Evolutionary conservation across 768 basidiomycete species (phyloP).

Genomic region (Hygrophoropsis aurantiaca): DNA sequence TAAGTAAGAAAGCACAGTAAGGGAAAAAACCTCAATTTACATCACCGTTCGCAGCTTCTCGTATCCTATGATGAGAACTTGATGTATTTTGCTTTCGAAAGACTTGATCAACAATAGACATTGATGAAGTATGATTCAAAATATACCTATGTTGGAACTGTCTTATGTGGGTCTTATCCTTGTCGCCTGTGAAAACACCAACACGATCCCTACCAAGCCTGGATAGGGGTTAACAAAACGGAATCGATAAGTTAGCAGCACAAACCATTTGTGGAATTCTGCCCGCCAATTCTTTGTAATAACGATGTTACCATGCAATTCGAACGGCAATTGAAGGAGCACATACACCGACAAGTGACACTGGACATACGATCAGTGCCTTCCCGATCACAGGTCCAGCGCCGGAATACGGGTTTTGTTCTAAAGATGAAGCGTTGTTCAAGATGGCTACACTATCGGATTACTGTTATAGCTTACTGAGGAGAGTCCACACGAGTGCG

Average conservation of each 20-base stretch:
- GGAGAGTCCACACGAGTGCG: slow-evolving; percentile 86
- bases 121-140: not conserved
- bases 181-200: slow-evolving; percentile 60
- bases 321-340: not conserved
- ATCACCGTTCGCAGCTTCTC: slow-evolving; percentile 84
- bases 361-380: slow-evolving; percentile 91
- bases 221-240: no score
- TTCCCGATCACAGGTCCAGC: slow-evolving; percentile 64
- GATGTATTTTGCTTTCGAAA: slow-evolving; percentile 59
- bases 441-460: not conserved
- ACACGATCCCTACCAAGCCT: slow-evolving; percentile 59
- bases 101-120: not conserved
- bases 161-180: slow-evolving; percentile 55
- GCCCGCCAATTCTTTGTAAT: slow-evolving; percentile 82
- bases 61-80: slow-evolving; percentile 93
- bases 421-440: slow-evolving; percentile 35
- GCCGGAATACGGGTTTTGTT: slow-evolving; percentile 78
- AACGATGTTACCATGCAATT: not conserved
- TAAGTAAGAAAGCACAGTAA: slow-evolving; percentile 1
- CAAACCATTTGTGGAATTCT: slow-evolving; percentile 94
- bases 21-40: slow-evolving; percentile 41
- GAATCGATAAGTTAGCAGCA: slow-evolving; percentile 46
- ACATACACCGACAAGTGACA: slow-evolving; percentile 79
- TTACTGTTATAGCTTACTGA: slow-evolving; percentile 55
- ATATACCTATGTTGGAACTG: slow-evolving; percentile 75